phyloP scores from a whole-genome alignment of 1,139 yeast genomes.

The Candida sanyaensis region DNA sequence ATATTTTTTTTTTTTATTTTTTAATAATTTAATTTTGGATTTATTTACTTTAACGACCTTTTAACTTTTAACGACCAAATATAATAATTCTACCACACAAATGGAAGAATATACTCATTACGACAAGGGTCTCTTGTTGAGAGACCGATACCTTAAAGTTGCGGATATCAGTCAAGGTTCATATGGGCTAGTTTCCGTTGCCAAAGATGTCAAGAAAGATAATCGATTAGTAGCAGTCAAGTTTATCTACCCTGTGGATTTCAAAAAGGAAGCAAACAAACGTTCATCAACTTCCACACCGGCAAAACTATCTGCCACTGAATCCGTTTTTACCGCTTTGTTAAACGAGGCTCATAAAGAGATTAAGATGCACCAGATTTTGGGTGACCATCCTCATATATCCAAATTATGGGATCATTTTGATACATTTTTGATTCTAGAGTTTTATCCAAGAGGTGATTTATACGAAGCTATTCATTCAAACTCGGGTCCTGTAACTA shows the following conservation, averaged over 20 bases:
- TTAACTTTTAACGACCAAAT: background rate
- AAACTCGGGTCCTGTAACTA: slow-evolving; percentile 77
- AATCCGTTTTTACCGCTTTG: slow-evolving; percentile 33
- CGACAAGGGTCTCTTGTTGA: slow-evolving; percentile 63
- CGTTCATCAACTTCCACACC: slow-evolving; percentile 39
- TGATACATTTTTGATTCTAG: slow-evolving; percentile 79
- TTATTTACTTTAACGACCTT: slow-evolving; percentile 1
- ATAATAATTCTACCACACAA: slow-evolving; percentile 2
- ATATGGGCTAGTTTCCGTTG: slow-evolving; percentile 87
- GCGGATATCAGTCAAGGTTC: slow-evolving; percentile 90
- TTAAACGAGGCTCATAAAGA: slow-evolving; percentile 78
- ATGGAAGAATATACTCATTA: slow-evolving; percentile 54
- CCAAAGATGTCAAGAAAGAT: slow-evolving; percentile 60
- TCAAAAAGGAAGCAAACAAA: slow-evolving; percentile 21
- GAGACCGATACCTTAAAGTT: slow-evolving; percentile 65
- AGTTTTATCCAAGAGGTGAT: slow-evolving; percentile 90
- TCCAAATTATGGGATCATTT: slow-evolving; percentile 73
- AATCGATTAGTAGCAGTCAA: slow-evolving; percentile 77
- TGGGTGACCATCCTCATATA: slow-evolving; percentile 67
- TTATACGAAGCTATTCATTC: slow-evolving; percentile 88
- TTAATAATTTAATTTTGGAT: background rate
- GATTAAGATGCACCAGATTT: slow-evolving; percentile 67
- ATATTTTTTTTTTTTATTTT: background rate
- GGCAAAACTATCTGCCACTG: slow-evolving; percentile 29
- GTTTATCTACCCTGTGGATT: slow-evolving; percentile 61